Evolutionary conservation across 2,329 filamentous ascomycete genomes (phyloP).

Genomic region (Venturia asperata): DNA sequence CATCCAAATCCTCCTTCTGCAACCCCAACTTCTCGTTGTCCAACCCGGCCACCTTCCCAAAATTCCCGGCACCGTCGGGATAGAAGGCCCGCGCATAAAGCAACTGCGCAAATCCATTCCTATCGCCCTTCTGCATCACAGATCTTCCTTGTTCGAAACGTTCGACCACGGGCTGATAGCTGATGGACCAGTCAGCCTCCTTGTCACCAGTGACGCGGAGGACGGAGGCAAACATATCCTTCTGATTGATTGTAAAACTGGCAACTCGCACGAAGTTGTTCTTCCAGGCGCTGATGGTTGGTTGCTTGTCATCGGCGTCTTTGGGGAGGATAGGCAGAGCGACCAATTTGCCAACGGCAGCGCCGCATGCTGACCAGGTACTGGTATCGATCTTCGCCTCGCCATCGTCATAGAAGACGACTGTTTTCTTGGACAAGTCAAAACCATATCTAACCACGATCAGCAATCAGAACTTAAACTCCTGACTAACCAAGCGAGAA

Average conservation of each 20-base stretch:
- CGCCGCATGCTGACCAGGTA: slow-evolving; percentile 52
- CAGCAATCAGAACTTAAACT: no score
- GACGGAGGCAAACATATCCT: slow-evolving; percentile 33
- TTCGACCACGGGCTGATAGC: slow-evolving; percentile 23
- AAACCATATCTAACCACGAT: slow-evolving; percentile 29
- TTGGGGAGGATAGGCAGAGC: slow-evolving; percentile 23
- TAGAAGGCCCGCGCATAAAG: slow-evolving; percentile 22
- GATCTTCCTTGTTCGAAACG: slow-evolving; percentile 21
- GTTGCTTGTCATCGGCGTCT: slow-evolving; percentile 24
- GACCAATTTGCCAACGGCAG: slow-evolving; percentile 44
- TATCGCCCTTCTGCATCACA: slow-evolving; percentile 20
- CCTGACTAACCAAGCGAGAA: no score
- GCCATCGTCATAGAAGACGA: slow-evolving; percentile 47
- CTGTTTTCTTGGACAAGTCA: slow-evolving; percentile 29
- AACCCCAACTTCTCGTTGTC: slow-evolving; percentile 50
- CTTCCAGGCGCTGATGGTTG: not conserved
- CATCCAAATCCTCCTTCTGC: slow-evolving; percentile 53
- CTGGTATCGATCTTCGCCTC: slow-evolving; percentile 49
- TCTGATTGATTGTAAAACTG: slow-evolving; percentile 33
- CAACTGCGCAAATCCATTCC: slow-evolving; percentile 20
- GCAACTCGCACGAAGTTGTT: slow-evolving; percentile 33
- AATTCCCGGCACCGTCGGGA: slow-evolving; percentile 17
- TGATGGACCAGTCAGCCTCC: slow-evolving; percentile 33
- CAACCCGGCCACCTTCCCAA: slow-evolving; percentile 29
- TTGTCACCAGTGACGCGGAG: slow-evolving; percentile 30